Conservation (phyloP, 2,329 filamentous ascomycete species). For the Pseudogymnoascus sp. region DNA sequence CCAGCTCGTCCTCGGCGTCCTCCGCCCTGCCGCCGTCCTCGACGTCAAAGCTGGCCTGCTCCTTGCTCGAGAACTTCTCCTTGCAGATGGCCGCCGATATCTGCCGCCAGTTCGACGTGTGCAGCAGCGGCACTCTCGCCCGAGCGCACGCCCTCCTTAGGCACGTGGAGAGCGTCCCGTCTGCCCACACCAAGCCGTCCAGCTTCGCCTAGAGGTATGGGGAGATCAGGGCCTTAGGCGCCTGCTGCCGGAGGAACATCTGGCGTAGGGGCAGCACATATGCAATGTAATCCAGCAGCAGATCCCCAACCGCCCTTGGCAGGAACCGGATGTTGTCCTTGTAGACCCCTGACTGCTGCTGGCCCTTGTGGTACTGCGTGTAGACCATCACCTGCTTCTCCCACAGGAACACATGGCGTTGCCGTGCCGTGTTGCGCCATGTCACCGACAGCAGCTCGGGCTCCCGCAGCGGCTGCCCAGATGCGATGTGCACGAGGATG, state of each 20-base stretch:
- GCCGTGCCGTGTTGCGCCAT: constrained; percentile 10
- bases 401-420: constrained; percentile 9
- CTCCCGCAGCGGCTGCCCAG: constrained; percentile 7
- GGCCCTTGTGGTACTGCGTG: constrained; percentile 15
- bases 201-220: constrained; percentile 14
- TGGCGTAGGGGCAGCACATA: constrained; percentile 11
- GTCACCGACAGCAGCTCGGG: constrained; percentile 10
- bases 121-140: constrained; percentile 7
- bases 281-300: constrained; percentile 14
- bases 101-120: constrained; percentile 13
- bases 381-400: constrained; percentile 17
- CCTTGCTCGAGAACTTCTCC: constrained; percentile 14
- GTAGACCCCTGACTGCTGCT: constrained; percentile 13
- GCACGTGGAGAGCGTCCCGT: constrained; percentile 12
- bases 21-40: constrained; percentile 9
- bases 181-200: background rate
- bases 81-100: constrained; percentile 12
- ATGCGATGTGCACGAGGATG: constrained; percentile 8
- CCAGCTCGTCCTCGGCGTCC: constrained; percentile 12
- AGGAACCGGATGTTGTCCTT: constrained; percentile 19
- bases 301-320: constrained; percentile 12
- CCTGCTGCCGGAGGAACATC: constrained; percentile 13
- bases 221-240: constrained; percentile 10
- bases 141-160: constrained; percentile 9
- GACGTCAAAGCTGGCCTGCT: constrained; percentile 14